These are phyloP conservation scores for Venturia effusa DNA, from an alignment of 2,329 filamentous ascomycete genomes.

Conservation along the genomic window DNA sequence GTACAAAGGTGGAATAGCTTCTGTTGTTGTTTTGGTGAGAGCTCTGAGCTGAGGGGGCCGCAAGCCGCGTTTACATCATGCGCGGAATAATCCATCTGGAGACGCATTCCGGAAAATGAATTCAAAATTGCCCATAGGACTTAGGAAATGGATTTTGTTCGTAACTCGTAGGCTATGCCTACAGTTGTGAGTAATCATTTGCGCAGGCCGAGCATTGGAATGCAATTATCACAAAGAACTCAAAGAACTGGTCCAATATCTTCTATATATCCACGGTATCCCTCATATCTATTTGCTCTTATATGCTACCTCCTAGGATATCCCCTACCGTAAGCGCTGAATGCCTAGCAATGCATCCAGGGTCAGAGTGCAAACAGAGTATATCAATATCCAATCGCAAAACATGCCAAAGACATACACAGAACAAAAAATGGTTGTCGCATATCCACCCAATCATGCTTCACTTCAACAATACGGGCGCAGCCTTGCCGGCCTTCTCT, in stretches of 20 bases:
- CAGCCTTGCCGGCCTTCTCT: constrained; percentile 31
- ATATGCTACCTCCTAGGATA: not conserved
- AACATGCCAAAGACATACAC: constrained; percentile 3
- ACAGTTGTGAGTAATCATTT: no score
- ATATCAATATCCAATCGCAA: not conserved
- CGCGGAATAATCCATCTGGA: not conserved
- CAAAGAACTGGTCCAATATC: not conserved
- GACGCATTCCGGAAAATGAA: no score
- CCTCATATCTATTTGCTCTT: not conserved
- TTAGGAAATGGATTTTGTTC: no score
- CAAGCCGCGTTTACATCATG: not conserved
- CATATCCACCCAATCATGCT: not conserved
- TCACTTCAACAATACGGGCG: constrained; percentile 9
- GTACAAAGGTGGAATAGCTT: not conserved
- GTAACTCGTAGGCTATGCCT: no score
- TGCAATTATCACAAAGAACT: not conserved
- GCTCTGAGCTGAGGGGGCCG: not conserved
- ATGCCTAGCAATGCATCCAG: not conserved
- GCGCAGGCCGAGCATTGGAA: no score
- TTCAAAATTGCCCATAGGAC: no score
- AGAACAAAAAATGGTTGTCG: not conserved
- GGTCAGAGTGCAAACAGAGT: not conserved
- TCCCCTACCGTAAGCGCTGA: not conserved
- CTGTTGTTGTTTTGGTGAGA: not conserved
- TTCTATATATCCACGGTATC: not conserved